Evolutionary conservation across 2,329 filamentous ascomycete species (phyloP), one percentile per base, ranked within the genome.

Genomic region (Byssothecium circinans): DNA sequence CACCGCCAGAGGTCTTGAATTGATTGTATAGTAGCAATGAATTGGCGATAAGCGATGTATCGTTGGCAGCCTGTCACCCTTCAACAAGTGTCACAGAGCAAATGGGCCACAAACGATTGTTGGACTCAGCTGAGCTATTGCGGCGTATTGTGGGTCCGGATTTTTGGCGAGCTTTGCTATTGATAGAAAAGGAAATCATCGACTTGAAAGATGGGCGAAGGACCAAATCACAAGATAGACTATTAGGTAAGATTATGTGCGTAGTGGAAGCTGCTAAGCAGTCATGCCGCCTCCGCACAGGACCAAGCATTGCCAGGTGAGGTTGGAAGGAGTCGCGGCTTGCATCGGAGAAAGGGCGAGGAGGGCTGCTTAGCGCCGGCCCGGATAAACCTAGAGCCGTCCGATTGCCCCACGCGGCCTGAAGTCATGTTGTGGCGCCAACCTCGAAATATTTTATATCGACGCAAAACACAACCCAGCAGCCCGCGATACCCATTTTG

Each of bases 401-500:
- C 12, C 41, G 45, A 51, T 49, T 54, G 60, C 56, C 58, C 50
- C 51, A 25, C 57, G 55, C 59, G 61, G 65, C 60, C 64, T 65
- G 14, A 54, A n/a, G n/a, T n/a, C n/a, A n/a, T n/a, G n/a, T 53
- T 52, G 49, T 47, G 27, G 39, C 48, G 43, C 44, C 51, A 47
- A 54, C 60, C 57, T 50, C 65, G 62, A 41, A 67, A 66, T 65
- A 65, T 69, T 66, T 53, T 60, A 56, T 53, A 43, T n/a, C n/a
- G n/a, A 5, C 15, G 42, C 42, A 44, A 35, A 34, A 20, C 11
- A 44, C 35, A 22, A n/a, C n/a, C 41, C 45, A 22, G 19, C 41
- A 45, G 39, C 45, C 35, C 25, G 25, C 22, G 19, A 23, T n/a
- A n/a, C n/a, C 19, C 14, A 22, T 38, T 18, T 37, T 14, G n/a